phyloP scores from a whole-genome alignment of 768 basidiomycete genomes.

The Tricholoma matsutake region DNA sequence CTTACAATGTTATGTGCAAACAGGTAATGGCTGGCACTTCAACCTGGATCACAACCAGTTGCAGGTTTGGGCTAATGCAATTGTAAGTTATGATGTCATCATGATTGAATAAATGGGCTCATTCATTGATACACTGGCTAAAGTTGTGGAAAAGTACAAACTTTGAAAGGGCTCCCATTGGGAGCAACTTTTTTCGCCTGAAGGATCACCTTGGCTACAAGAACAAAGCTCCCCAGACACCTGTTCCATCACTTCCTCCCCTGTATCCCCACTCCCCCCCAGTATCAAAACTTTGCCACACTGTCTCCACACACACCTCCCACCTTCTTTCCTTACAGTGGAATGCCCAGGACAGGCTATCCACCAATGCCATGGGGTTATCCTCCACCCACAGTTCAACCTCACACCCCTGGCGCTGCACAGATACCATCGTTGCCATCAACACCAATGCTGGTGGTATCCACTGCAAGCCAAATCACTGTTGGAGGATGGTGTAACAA shows the following conservation, averaged over 20 bases:
- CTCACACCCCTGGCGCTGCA: not conserved
- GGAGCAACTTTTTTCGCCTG: not conserved
- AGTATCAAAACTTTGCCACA: not conserved
- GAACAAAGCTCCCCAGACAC: not conserved
- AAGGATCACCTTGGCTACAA: not conserved
- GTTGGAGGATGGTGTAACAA: constrained; percentile 1
- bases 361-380: not conserved
- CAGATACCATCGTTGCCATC: not conserved
- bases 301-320: not conserved
- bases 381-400: not conserved
- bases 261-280: not conserved
- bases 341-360: not conserved
- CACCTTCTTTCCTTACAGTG: not conserved
- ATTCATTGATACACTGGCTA: not conserved
- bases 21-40: not conserved
- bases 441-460: not conserved
- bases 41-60: not conserved
- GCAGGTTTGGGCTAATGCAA: not conserved
- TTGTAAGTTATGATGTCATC: not conserved
- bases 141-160: not conserved
- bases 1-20: not conserved
- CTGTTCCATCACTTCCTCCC: not conserved
- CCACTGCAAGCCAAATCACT: not conserved
- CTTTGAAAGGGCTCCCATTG: not conserved
- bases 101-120: not conserved